Conservation (phyloP, 441 rosid genomes). For the Adansonia grandidieri region DNA sequence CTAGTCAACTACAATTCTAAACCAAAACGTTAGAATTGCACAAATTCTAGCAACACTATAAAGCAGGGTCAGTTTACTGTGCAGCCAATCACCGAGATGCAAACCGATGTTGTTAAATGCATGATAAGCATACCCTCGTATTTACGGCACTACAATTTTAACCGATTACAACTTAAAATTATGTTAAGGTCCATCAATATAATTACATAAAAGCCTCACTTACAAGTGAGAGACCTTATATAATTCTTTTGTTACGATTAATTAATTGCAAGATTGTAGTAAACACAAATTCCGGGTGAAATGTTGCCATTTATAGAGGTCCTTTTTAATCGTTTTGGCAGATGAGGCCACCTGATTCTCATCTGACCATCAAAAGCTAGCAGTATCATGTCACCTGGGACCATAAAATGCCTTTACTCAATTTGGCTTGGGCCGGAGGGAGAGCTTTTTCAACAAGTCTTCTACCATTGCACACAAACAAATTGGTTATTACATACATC, state of each 20-base stretch:
- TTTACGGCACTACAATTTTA: not conserved
- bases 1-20: not conserved
- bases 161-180: not conserved
- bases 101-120: too few species aligned
- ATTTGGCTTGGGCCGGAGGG: slow-evolving; percentile 10
- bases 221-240: not conserved
- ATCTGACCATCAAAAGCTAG: slow-evolving; percentile 18
- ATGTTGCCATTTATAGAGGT: not conserved
- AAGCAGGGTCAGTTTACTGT: too few species aligned
- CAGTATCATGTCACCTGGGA: slow-evolving; percentile 2
- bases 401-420: slow-evolving; percentile 13
- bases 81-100: too few species aligned
- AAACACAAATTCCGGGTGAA: not conserved
- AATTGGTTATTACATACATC: slow-evolving; percentile 28
- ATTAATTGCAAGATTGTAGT: not conserved
- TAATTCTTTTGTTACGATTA: not conserved
- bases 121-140: too few species aligned
- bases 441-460: not conserved
- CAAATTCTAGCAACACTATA: too few species aligned
- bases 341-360: slow-evolving; percentile 16
- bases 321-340: slow-evolving; percentile 10
- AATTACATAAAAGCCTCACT: too few species aligned
- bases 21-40: slow-evolving; percentile 3
- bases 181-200: not conserved
- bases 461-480: slow-evolving; percentile 27